Base-by-base conservation (phyloP, 2,329 filamentous ascomycete species). In the Fusarium sp. region DNA sequence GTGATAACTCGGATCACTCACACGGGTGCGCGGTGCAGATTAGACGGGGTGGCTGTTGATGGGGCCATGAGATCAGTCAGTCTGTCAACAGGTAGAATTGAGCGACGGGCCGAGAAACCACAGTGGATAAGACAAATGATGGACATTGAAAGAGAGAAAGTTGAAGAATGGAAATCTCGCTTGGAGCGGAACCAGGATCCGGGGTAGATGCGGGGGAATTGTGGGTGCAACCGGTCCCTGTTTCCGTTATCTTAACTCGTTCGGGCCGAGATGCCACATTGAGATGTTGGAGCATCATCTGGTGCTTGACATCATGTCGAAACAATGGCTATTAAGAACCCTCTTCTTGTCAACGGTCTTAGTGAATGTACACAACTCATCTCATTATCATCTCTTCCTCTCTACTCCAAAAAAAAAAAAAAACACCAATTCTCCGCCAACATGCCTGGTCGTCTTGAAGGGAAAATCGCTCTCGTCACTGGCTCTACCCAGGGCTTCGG, bases 11-110 rank as follows among this genome's bases (percentile, higher is more conserved):
- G 17, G 39, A 20, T 15, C 9, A 55, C 67, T 57, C 39, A 70
- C 67, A 65, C 54, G 14, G 67, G 59, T 8, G 67, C 67, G 7
- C 67, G 67, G 54, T 65, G 67, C 31, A 65, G 26, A 36, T 68
- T 64, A 15, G 64, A 68, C 4, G 67, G 67, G 11, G 53, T 68
- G 8, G 59, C 36, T n/a, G 67, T 70, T 31, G 67, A 70, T 13
- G 67, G 67, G 15, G 67, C 67, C 67, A 70, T 70, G 44, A 38
- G 38, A 42, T n/a, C n/a, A 42, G 13, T 42, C 13, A 15, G 17
- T 18, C 38, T 20, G 38, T 38, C 38, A 40, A n/a, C 26, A 33
- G n/a, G 20, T 42, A 34, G 28, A 11, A 17, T 18, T 31, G 34
- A 31, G 22, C 24, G 17, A 42, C 48, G 48, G 48, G 48, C 18